These are phyloP conservation scores for Russula lepida DNA, from an alignment of 768 basidiomycete species.

Conservation along the genomic window DNA sequence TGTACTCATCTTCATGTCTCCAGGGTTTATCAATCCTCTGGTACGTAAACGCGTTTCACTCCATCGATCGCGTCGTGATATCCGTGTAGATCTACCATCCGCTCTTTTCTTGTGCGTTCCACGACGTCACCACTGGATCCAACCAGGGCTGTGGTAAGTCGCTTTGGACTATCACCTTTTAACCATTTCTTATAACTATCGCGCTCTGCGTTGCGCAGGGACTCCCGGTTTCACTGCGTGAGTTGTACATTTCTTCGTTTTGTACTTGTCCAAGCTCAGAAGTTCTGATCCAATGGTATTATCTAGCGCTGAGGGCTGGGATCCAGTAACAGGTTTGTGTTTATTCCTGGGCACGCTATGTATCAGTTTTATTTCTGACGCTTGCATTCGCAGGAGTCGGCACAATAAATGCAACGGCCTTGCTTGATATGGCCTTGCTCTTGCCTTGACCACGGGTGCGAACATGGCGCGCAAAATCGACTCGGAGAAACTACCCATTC, in stretches of 20 bases:
- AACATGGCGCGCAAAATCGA: not conserved
- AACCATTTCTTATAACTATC: not conserved
- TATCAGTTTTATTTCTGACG: not conserved
- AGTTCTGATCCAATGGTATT: not conserved
- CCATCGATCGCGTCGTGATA: not conserved
- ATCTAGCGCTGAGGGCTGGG: conserved; percentile 9
- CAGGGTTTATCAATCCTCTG: conserved; percentile 9
- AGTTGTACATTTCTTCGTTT: not conserved
- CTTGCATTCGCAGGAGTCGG: not conserved
- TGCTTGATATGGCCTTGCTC: not conserved
- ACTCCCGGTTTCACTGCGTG: conserved; percentile 6
- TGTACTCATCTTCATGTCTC: not conserved
- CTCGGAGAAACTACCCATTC: not conserved
- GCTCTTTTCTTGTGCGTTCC: not conserved
- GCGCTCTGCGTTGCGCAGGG: not conserved
- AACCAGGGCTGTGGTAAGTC: conserved; percentile 15
- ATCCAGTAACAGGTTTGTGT: conserved; percentile 7
- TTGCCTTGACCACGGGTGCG: not conserved
- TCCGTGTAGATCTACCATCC: conserved; percentile 1
- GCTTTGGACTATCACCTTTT: not conserved
- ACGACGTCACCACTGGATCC: conserved; percentile 7
- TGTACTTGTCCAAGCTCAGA: not conserved
- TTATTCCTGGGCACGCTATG: not conserved
- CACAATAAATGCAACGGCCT: not conserved
- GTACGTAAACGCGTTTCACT: not conserved